Base-by-base conservation (phyloP, 371 early-diverging fungal species). In the Smittium culicis region DNA sequence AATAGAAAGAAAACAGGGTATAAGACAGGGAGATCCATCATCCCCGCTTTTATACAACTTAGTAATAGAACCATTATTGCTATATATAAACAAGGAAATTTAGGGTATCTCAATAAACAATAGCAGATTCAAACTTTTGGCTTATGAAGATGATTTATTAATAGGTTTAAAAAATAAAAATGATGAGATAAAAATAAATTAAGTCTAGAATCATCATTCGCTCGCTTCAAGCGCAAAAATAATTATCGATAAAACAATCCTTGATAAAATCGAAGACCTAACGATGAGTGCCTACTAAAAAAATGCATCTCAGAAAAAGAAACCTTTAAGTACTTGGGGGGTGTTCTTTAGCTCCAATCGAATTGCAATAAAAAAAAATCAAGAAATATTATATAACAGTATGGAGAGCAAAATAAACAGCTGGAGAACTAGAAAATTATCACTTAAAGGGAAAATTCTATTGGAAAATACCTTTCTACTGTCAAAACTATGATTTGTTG, bases 21-120 rank as follows among this genome's bases (percentile, higher is more conserved):
- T 70, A 0, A n/a, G 64, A 0, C 67, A 70, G n/a, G 68, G 67
- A 1, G 70, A 70, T 32, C 67, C 57, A 27, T 60, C 64, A 1
- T 67, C 68, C 1, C 71, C 68, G 1, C 59, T 70, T 0, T 60
- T 68, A 0, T 70, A 70, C 35, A 70, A 70, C 25, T 20, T 68
- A 2, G 35, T 67, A 1, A 61, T 62, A 17, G 68, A 70, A 29
- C 68, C 65, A 1, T 61, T 70, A 0, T 56, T 70, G n/a, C 58
- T 64, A 33, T 64, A 67, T 45, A 24, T 5, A 45, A 35, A 59
- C 0, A 3, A 11, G 0, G 0, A 33, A 24, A 58, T 68, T 0
- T 24, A 57, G 1, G 68, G 71, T 0, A 0, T 68, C 14, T 3
- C 24, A 0, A 61, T 67, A 11, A 34, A 34, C 1, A 62, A 56